Base-by-base conservation (phyloP, 2,329 filamentous ascomycete species). In the Penicillium sp. region DNA sequence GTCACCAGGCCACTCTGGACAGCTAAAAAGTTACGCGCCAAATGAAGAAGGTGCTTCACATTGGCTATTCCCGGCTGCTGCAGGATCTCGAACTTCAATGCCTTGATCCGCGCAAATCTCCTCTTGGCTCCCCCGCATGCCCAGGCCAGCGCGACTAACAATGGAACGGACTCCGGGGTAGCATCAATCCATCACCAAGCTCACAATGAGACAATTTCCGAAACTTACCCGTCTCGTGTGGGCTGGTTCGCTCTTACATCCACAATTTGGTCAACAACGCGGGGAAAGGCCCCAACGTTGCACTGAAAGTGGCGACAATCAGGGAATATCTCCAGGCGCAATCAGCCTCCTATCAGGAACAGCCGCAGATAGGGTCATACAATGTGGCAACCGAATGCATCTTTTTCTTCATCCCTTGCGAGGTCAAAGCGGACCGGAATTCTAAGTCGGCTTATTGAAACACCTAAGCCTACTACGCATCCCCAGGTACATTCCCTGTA, bases 281-380 rank as follows among this genome's bases (percentile, higher is more conserved):
- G 57, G 61, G 59, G 54, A 47, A 55, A 11, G 26, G 44, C 54
- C 57, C 59, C 61, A 58, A 62, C 54, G 59, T 63, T 63, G 26
- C 61, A 63, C 29, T 24, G 24, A 42, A 19, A 26, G 22, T 35
- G 33, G 22, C 21, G n/a, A 39, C 14, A 27, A 9, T 13, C 33
- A n/a, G 16, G 35, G 24, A 42, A 50, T 29, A 9, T 27, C 48
- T n/a, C 11, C 6, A 6, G 19, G 26, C 29, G n/a, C 29, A 22
- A 49, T 48, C 45, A 21, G n/a, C 19, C 5, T 42, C 19, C 19
- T 21, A 42, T 42, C 11, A 42, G n/a, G 10, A 22, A 42, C 19
- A 42, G 16, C 19, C 11, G 37, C n/a, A 42, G n/a, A 39, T 19
- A 19, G 11, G 39, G 19, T 42, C 39, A 42, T 22, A 9, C 39